Percentiles rank a stretch among this genome's conserved stretches.
These are phyloP conservation scores for Salvia rosmarinus DNA, from an alignment of 257 asterid species.

Conservation along the genomic window DNA sequence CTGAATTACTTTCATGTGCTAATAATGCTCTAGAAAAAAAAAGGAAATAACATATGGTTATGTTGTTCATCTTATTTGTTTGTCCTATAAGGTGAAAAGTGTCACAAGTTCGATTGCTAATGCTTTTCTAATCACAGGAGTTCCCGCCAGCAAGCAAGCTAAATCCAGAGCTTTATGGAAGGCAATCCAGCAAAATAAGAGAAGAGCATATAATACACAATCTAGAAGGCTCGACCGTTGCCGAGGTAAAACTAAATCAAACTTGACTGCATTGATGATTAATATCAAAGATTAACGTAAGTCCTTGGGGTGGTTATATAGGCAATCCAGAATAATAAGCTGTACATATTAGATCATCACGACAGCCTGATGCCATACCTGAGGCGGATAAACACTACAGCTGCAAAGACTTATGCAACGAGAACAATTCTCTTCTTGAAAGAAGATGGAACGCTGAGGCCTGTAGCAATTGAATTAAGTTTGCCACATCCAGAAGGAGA, in stretches of 20 bases:
- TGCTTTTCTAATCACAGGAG: constrained; percentile 45
- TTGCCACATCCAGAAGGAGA: constrained; percentile 72
- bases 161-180: constrained; percentile 55
- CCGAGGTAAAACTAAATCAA: constrained; percentile 47
- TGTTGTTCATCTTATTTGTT: constrained; percentile 8
- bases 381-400: constrained; percentile 58
- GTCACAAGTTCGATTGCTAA: constrained; percentile 5
- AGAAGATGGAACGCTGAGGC: constrained; percentile 64
- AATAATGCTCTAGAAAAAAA: constrained; percentile 2
- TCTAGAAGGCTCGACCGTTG: constrained; percentile 56
- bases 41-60: neutral
- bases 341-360: constrained; percentile 73
- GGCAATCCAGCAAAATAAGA: constrained; percentile 59
- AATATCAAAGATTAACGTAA: constrained; percentile 3
- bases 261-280: constrained; percentile 8
- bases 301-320: constrained; percentile 26
- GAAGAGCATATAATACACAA: constrained; percentile 48
- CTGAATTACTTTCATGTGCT: constrained; percentile 19
- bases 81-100: neutral
- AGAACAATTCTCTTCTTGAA: constrained; percentile 70
- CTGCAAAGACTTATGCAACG: constrained; percentile 67
- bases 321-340: constrained; percentile 55
- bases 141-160: constrained; percentile 77
- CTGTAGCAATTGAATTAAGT: constrained; percentile 78
- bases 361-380: constrained; percentile 67